Evolutionary conservation across 2,329 filamentous ascomycete species (phyloP), one percentile per base, ranked within the genome.

Genomic region (Trichoderma breve): DNA sequence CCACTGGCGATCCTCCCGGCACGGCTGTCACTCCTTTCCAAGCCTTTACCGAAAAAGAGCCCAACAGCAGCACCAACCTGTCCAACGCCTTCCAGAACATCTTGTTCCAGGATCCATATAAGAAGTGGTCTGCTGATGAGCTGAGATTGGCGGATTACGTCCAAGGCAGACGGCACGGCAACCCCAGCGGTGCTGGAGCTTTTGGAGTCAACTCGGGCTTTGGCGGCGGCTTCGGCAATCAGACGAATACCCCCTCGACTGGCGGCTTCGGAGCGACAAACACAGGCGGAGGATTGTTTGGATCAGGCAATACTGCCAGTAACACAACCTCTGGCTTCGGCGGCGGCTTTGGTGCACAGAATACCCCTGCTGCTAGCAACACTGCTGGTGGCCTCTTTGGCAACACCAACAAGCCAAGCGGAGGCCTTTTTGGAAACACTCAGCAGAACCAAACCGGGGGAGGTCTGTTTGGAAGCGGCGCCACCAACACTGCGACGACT

Each of bases 61-160:
- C 84, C 4, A 89, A 87, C 55, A 87, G 83, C 75, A 81, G 80
- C 21, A 82, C 70, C 78, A 87, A 77, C 76, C 71, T 70, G 47
- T 72, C 83, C 75, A 89, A 92, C 78, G 86, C 91, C 4, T 97
- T 92, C 81, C 93, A 96, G 81, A 95, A 90, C 76, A 89, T 97
- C 71, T 84, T 91, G 26, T 94, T 95, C 80, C 91, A 92, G 82
- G 90, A 91, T 28, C 88, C 92, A 1, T 97, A 95, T 84, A 91
- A 91, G 81, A 97, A 96, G 80, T 98, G 92, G 85, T 98, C 95
- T 11, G 89, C 93, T n/a, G 96, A 93, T 77, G 92, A 96, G 81
- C 83, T 96, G 69, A 88, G 93, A 78, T 82, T 97, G 73, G 93
- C 90, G 60, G 96, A 99, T 81, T 99, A 99, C 80, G 89, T 91